Base-by-base conservation (phyloP, 257 asterid species). In the Salvia miltiorrhiza region DNA sequence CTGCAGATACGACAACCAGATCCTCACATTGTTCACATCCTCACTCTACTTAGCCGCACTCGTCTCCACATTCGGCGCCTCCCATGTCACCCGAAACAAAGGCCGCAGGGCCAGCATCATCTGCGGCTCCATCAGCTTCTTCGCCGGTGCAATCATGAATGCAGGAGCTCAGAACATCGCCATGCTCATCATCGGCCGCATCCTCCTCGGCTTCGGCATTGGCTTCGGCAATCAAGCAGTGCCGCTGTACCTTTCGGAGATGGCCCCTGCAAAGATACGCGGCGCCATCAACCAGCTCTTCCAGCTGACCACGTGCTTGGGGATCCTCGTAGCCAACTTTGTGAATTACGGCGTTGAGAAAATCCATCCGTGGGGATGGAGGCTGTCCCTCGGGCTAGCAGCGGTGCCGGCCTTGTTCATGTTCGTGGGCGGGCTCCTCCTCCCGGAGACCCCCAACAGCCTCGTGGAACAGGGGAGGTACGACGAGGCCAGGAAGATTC, bases 401-500 rank as follows among this genome's bases (percentile, higher is more conserved):
- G 83, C 70, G 0, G 89, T 64, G 32, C 92, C 92, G 1, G 92
- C 92, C 3, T 3, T 81, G 3, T 43, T 86, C 48, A 86, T 86
- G 87, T 83, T 87, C 0, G 7, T 78, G 0, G 92, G 92, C 7
- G 62, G 89, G 1, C 0, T 84, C 5, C 58, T 83, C 70, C 63
- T 83, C 7, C 92, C 92, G 1, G 92, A 86, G 70, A 86, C 92
- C 8, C 92, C 92, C n/a, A 86, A 86, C 33, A 83, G 87, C 53
- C 40, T 86, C 16, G 73, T 86, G 8, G 77, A 83, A 20, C 69
- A 82, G 49, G 92, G 89, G n/a, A 60, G 69, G 2, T 63, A 28
- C 12, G 87, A 81, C 0, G 64, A 78, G 26, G 92, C 92, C 0
- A 64, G 65, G 50, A 28, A 19, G 10, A 71, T 80, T 62, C 20